A percentile compares a stretch with the other conserved stretches of the same genome.
phyloP scores from a whole-genome alignment of 768 basidiomycete genomes.

The Cystobasidium tubakii region DNA sequence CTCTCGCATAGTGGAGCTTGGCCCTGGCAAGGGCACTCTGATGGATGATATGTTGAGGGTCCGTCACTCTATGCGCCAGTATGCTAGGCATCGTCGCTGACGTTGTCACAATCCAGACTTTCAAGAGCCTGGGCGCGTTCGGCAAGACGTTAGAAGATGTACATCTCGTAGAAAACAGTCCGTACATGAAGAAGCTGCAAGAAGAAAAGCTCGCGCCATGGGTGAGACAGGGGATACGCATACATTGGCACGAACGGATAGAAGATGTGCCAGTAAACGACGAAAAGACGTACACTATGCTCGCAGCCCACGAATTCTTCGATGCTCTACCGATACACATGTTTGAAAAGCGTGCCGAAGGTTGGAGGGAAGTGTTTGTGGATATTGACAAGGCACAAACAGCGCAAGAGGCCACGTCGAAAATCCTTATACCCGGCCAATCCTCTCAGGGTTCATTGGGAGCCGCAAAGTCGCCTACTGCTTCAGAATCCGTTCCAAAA shows the following conservation, averaged over 20 bases:
- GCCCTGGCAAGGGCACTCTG: slow-evolving; percentile 86
- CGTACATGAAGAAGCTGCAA: slow-evolving; percentile 40
- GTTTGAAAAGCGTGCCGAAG: slow-evolving; percentile 72
- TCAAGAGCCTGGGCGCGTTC: slow-evolving; percentile 52
- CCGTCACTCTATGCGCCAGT: slow-evolving; percentile 45
- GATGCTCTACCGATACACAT: slow-evolving; percentile 90
- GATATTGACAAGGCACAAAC: slow-evolving; percentile 47
- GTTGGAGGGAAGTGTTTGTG: slow-evolving; percentile 82
- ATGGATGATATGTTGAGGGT: slow-evolving; percentile 85
- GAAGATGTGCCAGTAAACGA: slow-evolving; percentile 58
- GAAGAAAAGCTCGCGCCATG: slow-evolving; percentile 19
- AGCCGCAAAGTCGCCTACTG: neutral
- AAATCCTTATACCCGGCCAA: neutral
- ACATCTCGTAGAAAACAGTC: slow-evolving; percentile 44
- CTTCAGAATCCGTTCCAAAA: neutral
- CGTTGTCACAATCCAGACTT: slow-evolving; percentile 44
- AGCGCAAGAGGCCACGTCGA: slow-evolving; percentile 19
- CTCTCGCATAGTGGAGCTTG: slow-evolving; percentile 78
- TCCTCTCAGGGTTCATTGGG: no score
- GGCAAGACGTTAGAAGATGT: slow-evolving; percentile 37
- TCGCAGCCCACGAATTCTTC: slow-evolving; percentile 95
- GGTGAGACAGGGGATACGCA: slow-evolving; percentile 39
- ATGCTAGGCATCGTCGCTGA: slow-evolving; percentile 36
- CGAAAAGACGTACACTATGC: slow-evolving; percentile 61
- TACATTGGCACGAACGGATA: slow-evolving; percentile 70